Percentiles rank a stretch among this genome's conserved stretches.
Conservation (phyloP, 495 filamentous ascomycete genomes). For the Cladorrhinum samala region DNA sequence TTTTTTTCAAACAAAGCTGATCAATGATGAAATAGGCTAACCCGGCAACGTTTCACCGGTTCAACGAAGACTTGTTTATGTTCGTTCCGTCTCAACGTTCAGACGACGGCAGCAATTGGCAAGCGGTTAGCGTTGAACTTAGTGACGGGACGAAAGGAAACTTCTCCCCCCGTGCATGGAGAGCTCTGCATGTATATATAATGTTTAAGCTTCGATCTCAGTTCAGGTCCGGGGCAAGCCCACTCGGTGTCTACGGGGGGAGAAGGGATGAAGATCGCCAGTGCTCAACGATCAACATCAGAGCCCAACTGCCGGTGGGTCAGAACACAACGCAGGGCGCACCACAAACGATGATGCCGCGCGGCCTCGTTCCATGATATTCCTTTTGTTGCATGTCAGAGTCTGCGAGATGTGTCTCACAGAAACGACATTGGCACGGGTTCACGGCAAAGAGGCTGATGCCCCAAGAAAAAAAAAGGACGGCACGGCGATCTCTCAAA, state of each 20-base stretch:
- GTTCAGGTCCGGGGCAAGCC: neutral
- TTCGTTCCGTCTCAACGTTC: neutral
- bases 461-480: neutral
- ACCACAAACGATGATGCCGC: conserved; percentile 3
- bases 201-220: neutral
- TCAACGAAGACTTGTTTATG: neutral
- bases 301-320: neutral
- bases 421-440: neutral
- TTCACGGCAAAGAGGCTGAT: neutral
- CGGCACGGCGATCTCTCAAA: neutral
- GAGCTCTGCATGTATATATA: neutral
- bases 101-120: neutral
- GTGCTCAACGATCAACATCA: neutral
- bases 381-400: neutral
- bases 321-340: neutral
- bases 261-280: neutral
- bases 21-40: too few species aligned
- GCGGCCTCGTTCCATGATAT: conserved; percentile 6
- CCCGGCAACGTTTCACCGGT: too few species aligned
- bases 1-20: too few species aligned
- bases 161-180: neutral
- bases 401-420: neutral
- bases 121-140: neutral
- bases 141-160: neutral
- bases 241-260: neutral